These are phyloP conservation scores for Yamadazyma triangularis DNA, from an alignment of 1,139 yeast species.

Conservation along the genomic window DNA sequence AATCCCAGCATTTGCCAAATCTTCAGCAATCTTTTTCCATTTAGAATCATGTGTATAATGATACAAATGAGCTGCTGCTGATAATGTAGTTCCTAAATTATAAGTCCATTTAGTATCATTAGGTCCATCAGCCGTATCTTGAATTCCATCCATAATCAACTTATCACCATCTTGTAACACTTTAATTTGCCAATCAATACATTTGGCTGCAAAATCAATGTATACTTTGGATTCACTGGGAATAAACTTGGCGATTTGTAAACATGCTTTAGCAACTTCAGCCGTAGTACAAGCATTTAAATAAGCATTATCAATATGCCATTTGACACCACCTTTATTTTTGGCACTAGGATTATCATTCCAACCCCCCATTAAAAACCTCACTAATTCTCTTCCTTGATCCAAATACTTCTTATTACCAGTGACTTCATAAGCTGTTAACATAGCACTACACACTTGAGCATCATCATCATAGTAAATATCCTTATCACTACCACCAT, in stretches of 20 bases:
- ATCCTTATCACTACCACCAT: slow-evolving; percentile 53
- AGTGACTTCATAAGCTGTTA: slow-evolving; percentile 69
- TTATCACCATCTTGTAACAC: slow-evolving; percentile 53
- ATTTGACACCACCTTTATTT: slow-evolving; percentile 57
- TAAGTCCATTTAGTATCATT: slow-evolving; percentile 64
- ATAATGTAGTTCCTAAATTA: slow-evolving; percentile 62
- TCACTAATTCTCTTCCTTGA: slow-evolving; percentile 54
- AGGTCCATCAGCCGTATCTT: slow-evolving; percentile 39
- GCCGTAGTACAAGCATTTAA: slow-evolving; percentile 67
- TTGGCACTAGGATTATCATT: slow-evolving; percentile 38
- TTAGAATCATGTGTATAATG: slow-evolving; percentile 48
- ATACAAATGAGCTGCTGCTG: slow-evolving; percentile 52
- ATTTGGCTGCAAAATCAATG: slow-evolving; percentile 49
- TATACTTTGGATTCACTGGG: slow-evolving; percentile 42
- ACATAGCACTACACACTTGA: slow-evolving; percentile 63
- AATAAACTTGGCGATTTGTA: slow-evolving; percentile 53
- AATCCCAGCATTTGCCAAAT: slow-evolving; percentile 57
- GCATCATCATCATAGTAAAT: slow-evolving; percentile 77
- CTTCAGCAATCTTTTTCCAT: slow-evolving; percentile 55
- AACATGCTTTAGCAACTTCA: slow-evolving; percentile 64
- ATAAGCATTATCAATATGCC: slow-evolving; percentile 62
- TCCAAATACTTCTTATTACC: slow-evolving; percentile 50
- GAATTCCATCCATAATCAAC: slow-evolving; percentile 61
- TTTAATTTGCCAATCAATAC: slow-evolving; percentile 52
- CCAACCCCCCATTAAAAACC: slow-evolving; percentile 68